Conservation (phyloP, 495 filamentous ascomycete species). For the Jackrogersella multiformis region DNA sequence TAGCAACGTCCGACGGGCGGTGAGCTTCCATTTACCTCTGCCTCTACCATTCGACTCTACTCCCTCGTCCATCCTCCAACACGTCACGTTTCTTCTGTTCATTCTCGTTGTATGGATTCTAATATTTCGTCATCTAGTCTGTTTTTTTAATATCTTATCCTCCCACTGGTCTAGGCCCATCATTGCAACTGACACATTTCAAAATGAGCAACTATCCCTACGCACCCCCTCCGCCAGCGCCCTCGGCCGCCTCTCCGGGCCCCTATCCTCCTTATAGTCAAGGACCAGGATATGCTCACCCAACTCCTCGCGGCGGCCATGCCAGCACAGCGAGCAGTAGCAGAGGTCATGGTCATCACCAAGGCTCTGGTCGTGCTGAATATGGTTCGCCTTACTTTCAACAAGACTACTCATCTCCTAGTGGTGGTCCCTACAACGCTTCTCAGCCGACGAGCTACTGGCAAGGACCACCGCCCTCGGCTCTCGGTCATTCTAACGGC, state of each 20-base stretch:
- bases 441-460: conserved; percentile 49
- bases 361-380: conserved; percentile 35
- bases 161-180: not conserved
- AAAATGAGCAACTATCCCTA: conserved; percentile 59
- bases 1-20: not conserved
- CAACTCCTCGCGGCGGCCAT: conserved; percentile 42
- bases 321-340: conserved; percentile 31
- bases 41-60: not conserved
- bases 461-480: conserved; percentile 47
- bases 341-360: conserved; percentile 44
- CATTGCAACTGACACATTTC: conserved; percentile 8
- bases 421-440: conserved; percentile 38
- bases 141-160: not conserved
- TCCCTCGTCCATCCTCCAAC: not conserved
- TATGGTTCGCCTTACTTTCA: conserved; percentile 41
- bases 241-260: conserved; percentile 52
- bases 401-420: conserved; percentile 40
- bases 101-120: conserved; percentile 4
- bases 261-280: conserved; percentile 53
- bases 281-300: conserved; percentile 40
- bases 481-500: conserved; percentile 46
- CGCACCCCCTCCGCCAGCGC: conserved; percentile 65
- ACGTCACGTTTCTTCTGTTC: not conserved
- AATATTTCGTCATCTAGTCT: conserved; percentile 5
- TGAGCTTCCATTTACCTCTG: not conserved